Conservation (phyloP, 176 grass and related monocot species). For the Oryza australiensis region DNA sequence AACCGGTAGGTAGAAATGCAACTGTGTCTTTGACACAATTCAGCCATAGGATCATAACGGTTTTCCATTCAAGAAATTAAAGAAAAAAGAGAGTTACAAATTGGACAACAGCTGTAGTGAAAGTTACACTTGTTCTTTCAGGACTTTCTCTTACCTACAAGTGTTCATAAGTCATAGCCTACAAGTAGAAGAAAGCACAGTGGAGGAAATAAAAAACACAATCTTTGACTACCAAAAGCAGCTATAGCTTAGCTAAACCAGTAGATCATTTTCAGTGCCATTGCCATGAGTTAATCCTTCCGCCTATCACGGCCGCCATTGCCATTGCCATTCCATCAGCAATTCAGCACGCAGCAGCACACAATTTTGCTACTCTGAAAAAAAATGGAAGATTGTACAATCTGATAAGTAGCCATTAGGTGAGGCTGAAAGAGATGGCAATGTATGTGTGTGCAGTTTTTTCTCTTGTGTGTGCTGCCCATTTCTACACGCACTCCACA, state of each 20-base stretch:
- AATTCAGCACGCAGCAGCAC: not conserved
- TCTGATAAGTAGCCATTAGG: constrained; percentile 14
- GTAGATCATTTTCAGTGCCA: not conserved
- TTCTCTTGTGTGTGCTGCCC: constrained; percentile 1
- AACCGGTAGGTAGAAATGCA: constrained; percentile 30
- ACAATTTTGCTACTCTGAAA: not conserved
- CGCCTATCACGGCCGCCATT: constrained; percentile 39
- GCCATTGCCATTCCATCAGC: not conserved
- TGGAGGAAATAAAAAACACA: not conserved
- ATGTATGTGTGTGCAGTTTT: not conserved
- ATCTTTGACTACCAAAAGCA: not conserved
- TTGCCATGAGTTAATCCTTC: constrained; percentile 8
- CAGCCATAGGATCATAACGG: not conserved
- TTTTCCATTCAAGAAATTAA: not conserved
- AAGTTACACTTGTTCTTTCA: not conserved
- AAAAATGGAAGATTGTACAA: not conserved
- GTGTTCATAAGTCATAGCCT: not conserved
- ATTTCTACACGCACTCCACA: constrained; percentile 26
- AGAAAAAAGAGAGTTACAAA: not conserved
- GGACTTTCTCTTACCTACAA: not conserved
- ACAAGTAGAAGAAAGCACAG: not conserved
- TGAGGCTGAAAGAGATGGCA: constrained; percentile 29
- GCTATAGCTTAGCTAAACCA: not conserved
- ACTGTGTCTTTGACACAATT: constrained; percentile 11
- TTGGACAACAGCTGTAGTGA: constrained; percentile 14